Conservation (phyloP, 2,329 filamentous ascomycete genomes). For the Talaromyces rugulosus region DNA sequence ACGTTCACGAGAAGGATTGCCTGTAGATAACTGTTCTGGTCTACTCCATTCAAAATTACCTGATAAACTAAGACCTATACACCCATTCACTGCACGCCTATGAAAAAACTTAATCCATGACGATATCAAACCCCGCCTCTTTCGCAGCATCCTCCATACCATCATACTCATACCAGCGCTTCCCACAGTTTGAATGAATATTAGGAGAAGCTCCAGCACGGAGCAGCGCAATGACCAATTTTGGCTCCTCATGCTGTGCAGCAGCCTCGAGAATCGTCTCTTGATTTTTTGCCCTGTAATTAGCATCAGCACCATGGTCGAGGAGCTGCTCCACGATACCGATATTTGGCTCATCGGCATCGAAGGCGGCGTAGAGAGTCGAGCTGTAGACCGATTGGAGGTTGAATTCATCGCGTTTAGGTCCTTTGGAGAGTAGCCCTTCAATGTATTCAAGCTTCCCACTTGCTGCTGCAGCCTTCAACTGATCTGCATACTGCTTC, state of each 20-base stretch:
- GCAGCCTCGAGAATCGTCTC: not conserved
- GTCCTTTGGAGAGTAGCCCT: not conserved
- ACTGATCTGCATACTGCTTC: not conserved
- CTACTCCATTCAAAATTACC: no score
- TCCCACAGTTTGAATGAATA: not conserved
- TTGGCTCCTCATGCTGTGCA: not conserved
- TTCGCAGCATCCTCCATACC: not conserved
- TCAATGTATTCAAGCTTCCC: not conserved
- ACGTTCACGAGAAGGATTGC: no score
- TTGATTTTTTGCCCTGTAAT: not conserved
- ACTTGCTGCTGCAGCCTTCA: not conserved
- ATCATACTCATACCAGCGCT: not conserved
- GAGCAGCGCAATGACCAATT: not conserved
- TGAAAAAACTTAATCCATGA: not conserved
- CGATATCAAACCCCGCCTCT: not conserved
- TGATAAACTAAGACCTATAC: no score
- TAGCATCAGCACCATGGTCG: not conserved
- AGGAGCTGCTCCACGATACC: not conserved
- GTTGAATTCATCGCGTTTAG: not conserved
- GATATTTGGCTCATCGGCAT: not conserved
- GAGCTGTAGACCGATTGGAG: not conserved
- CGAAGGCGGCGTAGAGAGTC: not conserved
- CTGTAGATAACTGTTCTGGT: not conserved
- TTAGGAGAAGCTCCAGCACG: not conserved
- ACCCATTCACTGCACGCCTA: not conserved